A percentile compares a stretch with the other conserved stretches of the same genome.
phyloP scores from a whole-genome alignment of 2,329 filamentous ascomycete genomes.

The Boeremia exigua region DNA sequence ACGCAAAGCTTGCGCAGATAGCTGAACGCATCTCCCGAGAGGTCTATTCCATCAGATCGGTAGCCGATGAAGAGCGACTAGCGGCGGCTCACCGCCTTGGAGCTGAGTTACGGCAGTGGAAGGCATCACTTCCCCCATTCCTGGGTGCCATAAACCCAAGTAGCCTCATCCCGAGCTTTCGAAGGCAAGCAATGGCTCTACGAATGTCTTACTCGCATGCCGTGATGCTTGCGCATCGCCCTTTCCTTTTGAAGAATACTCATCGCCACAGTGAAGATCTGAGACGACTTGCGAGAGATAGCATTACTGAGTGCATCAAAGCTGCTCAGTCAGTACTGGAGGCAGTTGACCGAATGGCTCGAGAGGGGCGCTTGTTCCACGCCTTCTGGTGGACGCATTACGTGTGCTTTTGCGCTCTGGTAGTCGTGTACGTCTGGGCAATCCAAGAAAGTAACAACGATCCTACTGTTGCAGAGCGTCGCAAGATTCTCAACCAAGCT shows the following conservation, averaged over 20 bases:
- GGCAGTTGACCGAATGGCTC: constrained; percentile 48
- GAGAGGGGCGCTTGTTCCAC: constrained; percentile 49
- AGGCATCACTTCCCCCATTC: constrained; percentile 49
- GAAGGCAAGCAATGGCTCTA: constrained; percentile 40
- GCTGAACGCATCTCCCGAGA: constrained; percentile 40
- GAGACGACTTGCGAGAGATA: constrained; percentile 42
- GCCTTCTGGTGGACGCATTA: constrained; percentile 59
- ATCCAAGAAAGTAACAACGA: constrained; percentile 47
- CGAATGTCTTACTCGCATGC: constrained; percentile 44
- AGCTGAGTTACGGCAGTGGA: constrained; percentile 45
- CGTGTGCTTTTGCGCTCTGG: constrained; percentile 57
- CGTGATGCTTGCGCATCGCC: constrained; percentile 44
- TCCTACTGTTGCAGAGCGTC: constrained; percentile 12
- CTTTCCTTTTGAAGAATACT: constrained; percentile 34
- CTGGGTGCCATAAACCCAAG: constrained; percentile 54
- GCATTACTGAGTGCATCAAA: constrained; percentile 52
- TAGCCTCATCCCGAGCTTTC: constrained; percentile 55
- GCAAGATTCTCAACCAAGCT: constrained; percentile 50
- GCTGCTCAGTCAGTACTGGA: constrained; percentile 50
- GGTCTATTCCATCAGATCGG: constrained; percentile 43
- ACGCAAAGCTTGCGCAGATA: constrained; percentile 49
- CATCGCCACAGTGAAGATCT: constrained; percentile 26
- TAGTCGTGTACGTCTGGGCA: constrained; percentile 56
- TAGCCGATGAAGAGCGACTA: constrained; percentile 46
- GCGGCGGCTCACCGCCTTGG: constrained; percentile 49